These are phyloP conservation scores for Clohesyomyces aquaticus DNA, from an alignment of 495 filamentous ascomycete genomes.

Conservation along the genomic window DNA sequence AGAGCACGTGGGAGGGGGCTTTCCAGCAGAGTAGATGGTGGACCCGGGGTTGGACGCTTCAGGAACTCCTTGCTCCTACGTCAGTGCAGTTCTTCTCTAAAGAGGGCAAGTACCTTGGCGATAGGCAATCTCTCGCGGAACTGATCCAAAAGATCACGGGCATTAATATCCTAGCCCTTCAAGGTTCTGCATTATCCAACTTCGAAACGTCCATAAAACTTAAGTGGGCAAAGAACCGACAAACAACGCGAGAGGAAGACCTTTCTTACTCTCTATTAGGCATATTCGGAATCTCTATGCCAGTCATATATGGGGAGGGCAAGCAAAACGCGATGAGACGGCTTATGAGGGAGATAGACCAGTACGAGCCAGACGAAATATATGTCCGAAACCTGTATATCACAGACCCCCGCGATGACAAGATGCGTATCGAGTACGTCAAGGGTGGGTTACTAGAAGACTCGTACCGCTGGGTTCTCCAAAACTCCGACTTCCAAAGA, in stretches of 20 bases:
- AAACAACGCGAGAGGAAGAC: no score
- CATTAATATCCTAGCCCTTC: not conserved
- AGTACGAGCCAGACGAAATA: no score
- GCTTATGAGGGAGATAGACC: no score
- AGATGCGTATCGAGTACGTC: no score
- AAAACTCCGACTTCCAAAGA: no score
- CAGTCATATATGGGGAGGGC: not conserved
- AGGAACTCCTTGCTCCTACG: not conserved
- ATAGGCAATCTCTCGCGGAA: not conserved
- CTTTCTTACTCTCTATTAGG: not conserved
- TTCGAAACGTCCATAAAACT: not conserved
- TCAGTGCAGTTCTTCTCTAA: not conserved
- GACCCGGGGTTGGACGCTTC: not conserved
- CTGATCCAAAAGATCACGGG: not conserved
- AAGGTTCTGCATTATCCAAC: not conserved
- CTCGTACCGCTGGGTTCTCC: no score
- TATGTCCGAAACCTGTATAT: slow-evolving; percentile 16
- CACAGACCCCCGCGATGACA: no score
- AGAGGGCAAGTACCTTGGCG: not conserved
- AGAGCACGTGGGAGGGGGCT: not conserved
- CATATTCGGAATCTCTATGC: not conserved
- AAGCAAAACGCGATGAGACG: not conserved
- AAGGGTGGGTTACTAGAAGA: no score
- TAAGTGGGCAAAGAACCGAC: no score
- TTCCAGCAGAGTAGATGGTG: not conserved